Conservation (phyloP, 768 basidiomycete species). For the Phaffia australis region DNA sequence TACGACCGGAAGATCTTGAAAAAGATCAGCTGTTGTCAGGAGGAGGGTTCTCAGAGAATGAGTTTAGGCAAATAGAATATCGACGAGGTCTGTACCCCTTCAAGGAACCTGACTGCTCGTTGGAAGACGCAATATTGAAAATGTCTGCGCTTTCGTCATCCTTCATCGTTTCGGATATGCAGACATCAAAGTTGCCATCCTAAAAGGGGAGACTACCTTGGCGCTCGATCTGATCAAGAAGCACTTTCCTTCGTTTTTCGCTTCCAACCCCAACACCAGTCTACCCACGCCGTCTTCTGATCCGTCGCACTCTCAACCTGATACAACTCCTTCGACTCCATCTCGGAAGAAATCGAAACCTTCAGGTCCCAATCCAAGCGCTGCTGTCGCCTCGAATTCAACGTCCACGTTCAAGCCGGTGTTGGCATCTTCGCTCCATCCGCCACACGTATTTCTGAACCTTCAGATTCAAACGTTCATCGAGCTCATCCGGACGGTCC, state of each 20-base stretch:
- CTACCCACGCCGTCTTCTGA: background rate
- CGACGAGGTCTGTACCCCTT: conserved; percentile 9
- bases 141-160: background rate
- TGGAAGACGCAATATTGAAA: background rate
- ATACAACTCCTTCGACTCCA: conserved; percentile 1
- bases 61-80: conserved; percentile 16
- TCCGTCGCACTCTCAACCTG: background rate
- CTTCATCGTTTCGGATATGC: background rate
- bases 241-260: conserved; percentile 66
- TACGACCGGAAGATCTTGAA: too few species aligned
- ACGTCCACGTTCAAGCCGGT: conserved; percentile 27
- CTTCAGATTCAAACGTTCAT: conserved; percentile 78
- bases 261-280: background rate
- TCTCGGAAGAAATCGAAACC: background rate
- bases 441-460: conserved; percentile 68
- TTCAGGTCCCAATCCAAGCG: background rate
- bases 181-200: conserved; percentile 63
- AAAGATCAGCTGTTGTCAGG: background rate
- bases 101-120: background rate
- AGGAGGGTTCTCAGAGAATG: background rate
- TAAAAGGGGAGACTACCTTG: conserved; percentile 63
- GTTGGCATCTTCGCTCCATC: conserved; percentile 47
- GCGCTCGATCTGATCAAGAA: conserved; percentile 56
- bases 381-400: background rate
- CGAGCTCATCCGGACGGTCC: conserved; percentile 70